These are phyloP conservation scores for Wickerhamomyces bisporus DNA, from an alignment of 805 yeast genomes.

Conservation along the genomic window DNA sequence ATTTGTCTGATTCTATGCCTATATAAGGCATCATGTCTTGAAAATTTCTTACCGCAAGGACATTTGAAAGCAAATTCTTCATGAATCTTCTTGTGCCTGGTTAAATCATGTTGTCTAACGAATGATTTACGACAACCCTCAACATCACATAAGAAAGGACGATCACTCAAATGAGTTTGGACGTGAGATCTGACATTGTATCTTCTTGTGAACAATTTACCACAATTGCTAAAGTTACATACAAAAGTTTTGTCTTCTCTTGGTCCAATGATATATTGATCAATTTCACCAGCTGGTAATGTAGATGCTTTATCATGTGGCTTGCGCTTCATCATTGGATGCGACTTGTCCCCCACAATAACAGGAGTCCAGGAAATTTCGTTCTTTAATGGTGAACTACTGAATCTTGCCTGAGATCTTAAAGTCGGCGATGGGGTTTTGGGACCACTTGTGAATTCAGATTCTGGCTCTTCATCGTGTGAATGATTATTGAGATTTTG, in stretches of 20 bases:
- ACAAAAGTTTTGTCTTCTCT: conserved; percentile 63
- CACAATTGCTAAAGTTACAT: conserved; percentile 75
- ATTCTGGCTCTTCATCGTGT: conserved; percentile 25
- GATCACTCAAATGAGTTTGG: conserved; percentile 91
- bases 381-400: conserved; percentile 11
- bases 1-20: conserved; percentile 77
- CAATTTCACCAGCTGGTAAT: conserved; percentile 86
- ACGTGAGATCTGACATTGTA: conserved; percentile 94
- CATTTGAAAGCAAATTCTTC: conserved; percentile 40
- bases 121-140: conserved; percentile 73
- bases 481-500: background rate
- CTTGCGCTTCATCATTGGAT: conserved; percentile 16
- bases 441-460: conserved; percentile 29
- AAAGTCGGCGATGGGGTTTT: conserved; percentile 43
- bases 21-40: conserved; percentile 82
- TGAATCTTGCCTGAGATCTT: conserved; percentile 28
- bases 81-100: conserved; percentile 87
- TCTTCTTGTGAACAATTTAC: conserved; percentile 77
- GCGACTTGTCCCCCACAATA: conserved; percentile 12
- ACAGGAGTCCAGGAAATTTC: conserved; percentile 23
- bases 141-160: conserved; percentile 76
- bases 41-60: conserved; percentile 64
- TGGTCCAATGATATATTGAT: conserved; percentile 77
- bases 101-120: conserved; percentile 92
- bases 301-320: conserved; percentile 42